These are phyloP conservation scores for Tripterygium wilfordii DNA, from an alignment of 177 flowering plant genomes.

Conservation along the genomic window DNA sequence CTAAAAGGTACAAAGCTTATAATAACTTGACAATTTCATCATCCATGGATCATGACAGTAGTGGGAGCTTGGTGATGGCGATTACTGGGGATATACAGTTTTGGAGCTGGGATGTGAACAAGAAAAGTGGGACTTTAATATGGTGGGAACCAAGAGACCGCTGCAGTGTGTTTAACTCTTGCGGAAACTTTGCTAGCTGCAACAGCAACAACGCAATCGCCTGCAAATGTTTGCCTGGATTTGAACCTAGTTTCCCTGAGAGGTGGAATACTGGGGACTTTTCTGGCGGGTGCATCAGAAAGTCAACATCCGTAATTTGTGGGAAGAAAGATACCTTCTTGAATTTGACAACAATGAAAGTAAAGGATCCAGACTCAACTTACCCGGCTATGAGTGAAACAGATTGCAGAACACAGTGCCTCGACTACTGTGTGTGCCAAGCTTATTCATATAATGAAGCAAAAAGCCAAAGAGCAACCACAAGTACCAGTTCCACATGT, in stretches of 20 bases:
- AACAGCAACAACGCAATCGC: not conserved
- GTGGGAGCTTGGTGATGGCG: constrained; percentile 7
- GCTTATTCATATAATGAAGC: too few species aligned
- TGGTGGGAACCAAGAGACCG: constrained; percentile 3
- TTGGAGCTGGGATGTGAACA: not conserved
- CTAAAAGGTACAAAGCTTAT: too few species aligned
- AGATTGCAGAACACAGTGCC: constrained; percentile 13
- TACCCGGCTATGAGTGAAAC: not conserved
- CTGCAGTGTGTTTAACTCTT: constrained; percentile 5
- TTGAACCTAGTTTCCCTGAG: not conserved
- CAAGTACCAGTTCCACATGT: too few species aligned
- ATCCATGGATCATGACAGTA: too few species aligned
- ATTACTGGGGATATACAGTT: not conserved
- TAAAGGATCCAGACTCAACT: not conserved
- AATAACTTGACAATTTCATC: too few species aligned
- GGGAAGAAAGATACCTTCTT: not conserved
- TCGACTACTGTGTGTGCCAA: too few species aligned
- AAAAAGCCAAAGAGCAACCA: too few species aligned
- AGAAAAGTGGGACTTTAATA: not conserved
- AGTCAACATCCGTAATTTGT: too few species aligned
- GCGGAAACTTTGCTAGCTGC: constrained; percentile 7
- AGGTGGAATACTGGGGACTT: constrained; percentile 1
- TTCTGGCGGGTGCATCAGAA: too few species aligned
- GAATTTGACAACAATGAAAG: constrained; percentile 7
- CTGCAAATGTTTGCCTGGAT: constrained; percentile 8